Evolutionary conservation across 768 basidiomycete species (phyloP).

Genomic region (Vararia minispora): DNA sequence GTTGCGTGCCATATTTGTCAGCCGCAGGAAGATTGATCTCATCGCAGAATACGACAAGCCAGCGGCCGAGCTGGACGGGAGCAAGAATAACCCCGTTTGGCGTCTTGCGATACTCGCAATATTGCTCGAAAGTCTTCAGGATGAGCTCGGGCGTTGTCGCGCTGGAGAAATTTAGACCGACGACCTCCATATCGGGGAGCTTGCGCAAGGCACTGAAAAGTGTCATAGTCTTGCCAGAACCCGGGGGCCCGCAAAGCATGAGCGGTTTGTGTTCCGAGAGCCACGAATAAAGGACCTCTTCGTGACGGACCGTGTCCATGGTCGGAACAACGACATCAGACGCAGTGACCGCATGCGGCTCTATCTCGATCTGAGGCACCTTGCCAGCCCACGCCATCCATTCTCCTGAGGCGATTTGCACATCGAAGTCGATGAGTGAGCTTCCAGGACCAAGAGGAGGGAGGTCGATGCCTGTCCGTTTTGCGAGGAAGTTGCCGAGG

Average conservation of each 20-base stretch:
- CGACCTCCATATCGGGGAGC: constrained; percentile 97
- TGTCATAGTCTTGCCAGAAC: constrained; percentile 99
- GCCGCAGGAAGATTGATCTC: constrained; percentile 96
- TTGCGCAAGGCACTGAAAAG: constrained; percentile 96
- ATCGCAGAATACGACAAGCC: constrained; percentile 99
- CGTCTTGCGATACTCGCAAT: constrained; percentile 98
- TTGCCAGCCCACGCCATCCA: constrained; percentile 89
- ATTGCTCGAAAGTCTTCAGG: constrained; percentile 98
- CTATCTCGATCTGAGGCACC: constrained; percentile 93
- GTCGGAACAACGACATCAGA: constrained; percentile 97
- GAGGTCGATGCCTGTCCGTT: constrained; percentile 82
- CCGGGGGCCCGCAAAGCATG: constrained; percentile 98
- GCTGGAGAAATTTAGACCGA: constrained; percentile 98
- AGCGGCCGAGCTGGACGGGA: constrained; percentile 89
- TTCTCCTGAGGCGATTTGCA: constrained; percentile 73
- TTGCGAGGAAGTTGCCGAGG: constrained; percentile 79
- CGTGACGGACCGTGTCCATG: constrained; percentile 96
- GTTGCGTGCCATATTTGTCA: constrained; percentile 97
- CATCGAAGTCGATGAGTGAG: constrained; percentile 93
- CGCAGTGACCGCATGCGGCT: constrained; percentile 91
- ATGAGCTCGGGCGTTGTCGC: constrained; percentile 97
- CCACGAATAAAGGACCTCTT: constrained; percentile 98
- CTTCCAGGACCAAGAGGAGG: constrained; percentile 64
- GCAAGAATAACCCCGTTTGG: constrained; percentile 96
- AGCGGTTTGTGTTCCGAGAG: constrained; percentile 96